Base-by-base conservation (phyloP, 129 eudicot species). In the Helichrysum umbraculigerum region DNA sequence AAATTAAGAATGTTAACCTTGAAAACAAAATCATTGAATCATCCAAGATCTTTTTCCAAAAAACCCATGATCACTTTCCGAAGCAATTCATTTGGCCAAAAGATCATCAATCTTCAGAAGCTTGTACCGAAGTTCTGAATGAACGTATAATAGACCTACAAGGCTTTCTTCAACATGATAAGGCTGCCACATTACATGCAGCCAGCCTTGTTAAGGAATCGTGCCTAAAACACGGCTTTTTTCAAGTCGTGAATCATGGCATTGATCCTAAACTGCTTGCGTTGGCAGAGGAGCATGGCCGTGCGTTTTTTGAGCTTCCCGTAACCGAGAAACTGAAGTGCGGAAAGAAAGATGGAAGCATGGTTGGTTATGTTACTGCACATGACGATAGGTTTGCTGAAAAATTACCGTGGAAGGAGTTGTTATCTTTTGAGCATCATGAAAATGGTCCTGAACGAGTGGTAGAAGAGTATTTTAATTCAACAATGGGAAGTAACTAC, bases 171-270 rank as follows among this genome's bases (percentile, higher is more conserved):
- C 69, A 25, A 4, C 81, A 74, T 35, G 91, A 87, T 12, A 14
- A 47, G 1, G 74, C 65, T 35, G 75, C 81, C 14, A 80, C 63
- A 21, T 71, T 61, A 7, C 57, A 25, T 21, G 81, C 81, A 21
- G 81, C 80, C 33, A 76, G 14, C 52, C 87, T 82, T 25, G 70
- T 88, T n/a, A 68, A 76, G 44, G 62, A 79, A 17, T 83, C 89
- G 30, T 85, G 89, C 62, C 8, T 62, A 42, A 78, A 29, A 64
- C 89, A 85, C 72, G 92, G 89, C 25, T 81, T 85, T 76, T 88
- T 88, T 73, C 92, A 85, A 75, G 87, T 88, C 17, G 71, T 88
- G 30, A 88, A 85, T 56, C 92, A 88, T 68, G 92, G 89, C 1
- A 71, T 88, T 28, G 92, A 88, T 69, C 71, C 52, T 1, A 20